Base-by-base conservation (phyloP, 106 monocot genomes). In the Acorus gramineus region DNA sequence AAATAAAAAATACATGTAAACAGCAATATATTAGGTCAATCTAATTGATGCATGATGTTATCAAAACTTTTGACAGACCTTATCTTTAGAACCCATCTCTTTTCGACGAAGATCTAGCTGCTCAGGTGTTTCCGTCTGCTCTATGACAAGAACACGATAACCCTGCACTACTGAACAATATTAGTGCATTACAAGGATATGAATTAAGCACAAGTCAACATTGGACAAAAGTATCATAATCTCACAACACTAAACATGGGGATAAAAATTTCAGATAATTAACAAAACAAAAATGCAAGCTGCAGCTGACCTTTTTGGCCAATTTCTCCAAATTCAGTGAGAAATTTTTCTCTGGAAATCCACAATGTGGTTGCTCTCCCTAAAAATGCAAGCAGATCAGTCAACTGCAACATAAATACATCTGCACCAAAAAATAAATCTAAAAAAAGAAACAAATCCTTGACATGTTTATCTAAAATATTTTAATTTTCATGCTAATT, bases 311-410 rank as follows among this genome's bases (percentile, higher is more conserved):
- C 90, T 96, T 96, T 78, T 76, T 76, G 42, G 85, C 87, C 77
- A 96, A 70, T 62, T 87, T 96, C 74, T 96, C 95, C 69, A 96
- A 80, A 85, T 96, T 84, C 60, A 79, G 61, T 53, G 82, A 82
- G 13, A 82, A 81, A 49, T 90, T 96, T 80, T 90, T 96, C 70
- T 96, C 95, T 47, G 95, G 95, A 81, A 96, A 96, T 8, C 95
- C 95, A 79, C 95, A 96, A 71, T 96, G 95, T 80, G 90, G 95
- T 56, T 96, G 90, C 7, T 96, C 95, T 69, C 95, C 90, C 95
- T 96, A 69, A 42, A 53, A 64, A 8, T 50, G 59, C 7, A 65
- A 66, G 47, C 43, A 56, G 48, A 48, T 4, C 4, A 10, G 49
- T 45, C 49, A 63, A 63, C 49, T 9, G 3, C 11, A 63, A 28